Conservation (phyloP, 1,284 basidiomycete species). For the Ustilago bromivora region DNA sequence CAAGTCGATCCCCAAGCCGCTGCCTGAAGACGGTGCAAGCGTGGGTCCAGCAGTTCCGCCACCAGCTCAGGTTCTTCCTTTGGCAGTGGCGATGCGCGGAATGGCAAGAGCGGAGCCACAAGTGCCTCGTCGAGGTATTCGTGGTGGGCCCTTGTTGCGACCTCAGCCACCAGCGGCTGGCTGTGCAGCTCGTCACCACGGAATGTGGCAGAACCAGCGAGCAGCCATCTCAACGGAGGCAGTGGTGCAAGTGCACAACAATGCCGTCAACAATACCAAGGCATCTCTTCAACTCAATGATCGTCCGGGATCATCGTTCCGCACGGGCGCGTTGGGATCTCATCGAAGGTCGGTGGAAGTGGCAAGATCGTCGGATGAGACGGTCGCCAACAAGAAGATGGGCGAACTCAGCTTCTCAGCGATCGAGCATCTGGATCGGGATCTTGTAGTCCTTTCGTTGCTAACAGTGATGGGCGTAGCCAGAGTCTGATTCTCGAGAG, state of each 20-base stretch:
- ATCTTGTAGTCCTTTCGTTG: conserved; percentile 36
- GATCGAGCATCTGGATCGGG: conserved; percentile 18
- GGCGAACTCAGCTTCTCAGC: conserved; percentile 24
- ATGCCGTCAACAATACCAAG: conserved; percentile 40
- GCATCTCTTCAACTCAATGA: conserved; percentile 33
- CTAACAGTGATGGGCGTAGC: conserved; percentile 39
- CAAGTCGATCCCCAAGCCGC: conserved; percentile 22
- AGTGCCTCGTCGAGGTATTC: conserved; percentile 39
- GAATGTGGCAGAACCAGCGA: conserved; percentile 41
- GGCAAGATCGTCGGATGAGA: background rate
- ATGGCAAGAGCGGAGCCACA: conserved; percentile 13
- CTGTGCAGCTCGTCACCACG: conserved; percentile 22
- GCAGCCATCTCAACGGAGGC: conserved; percentile 44
- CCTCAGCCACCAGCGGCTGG: conserved; percentile 13
- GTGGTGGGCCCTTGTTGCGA: conserved; percentile 40
- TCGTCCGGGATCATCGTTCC: conserved; percentile 1
- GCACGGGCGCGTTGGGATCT: background rate
- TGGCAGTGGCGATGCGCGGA: conserved; percentile 27
- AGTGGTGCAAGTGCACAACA: conserved; percentile 44
- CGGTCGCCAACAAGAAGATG: conserved; percentile 17
- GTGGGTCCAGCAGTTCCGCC: conserved; percentile 15
- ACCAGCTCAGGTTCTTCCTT: conserved; percentile 32
- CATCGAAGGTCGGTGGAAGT: background rate
- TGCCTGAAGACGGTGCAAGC: conserved; percentile 20
- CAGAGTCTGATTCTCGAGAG: conserved; percentile 7